These are phyloP conservation scores for Allium sativum DNA, from an alignment of 106 monocot genomes.

Conservation along the genomic window DNA sequence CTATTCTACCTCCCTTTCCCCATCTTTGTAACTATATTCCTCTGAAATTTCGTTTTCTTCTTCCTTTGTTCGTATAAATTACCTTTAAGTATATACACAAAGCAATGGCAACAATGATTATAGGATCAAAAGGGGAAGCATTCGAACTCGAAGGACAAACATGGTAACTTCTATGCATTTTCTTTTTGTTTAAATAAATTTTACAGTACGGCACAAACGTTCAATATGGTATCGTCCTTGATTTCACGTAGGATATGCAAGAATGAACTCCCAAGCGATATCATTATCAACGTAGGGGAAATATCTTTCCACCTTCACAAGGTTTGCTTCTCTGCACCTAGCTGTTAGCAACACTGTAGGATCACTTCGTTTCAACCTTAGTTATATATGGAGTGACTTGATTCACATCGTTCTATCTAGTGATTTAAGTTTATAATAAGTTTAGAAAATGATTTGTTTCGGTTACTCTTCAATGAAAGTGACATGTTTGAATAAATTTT, in stretches of 20 bases:
- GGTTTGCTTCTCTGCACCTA: slow-evolving; percentile 13
- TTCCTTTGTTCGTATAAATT: neutral
- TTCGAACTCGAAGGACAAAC: slow-evolving; percentile 31
- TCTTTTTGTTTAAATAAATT: neutral
- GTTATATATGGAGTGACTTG: too few relatives aligned
- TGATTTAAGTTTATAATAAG: too few relatives aligned
- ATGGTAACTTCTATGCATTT: slow-evolving; percentile 19
- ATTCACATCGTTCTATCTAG: too few relatives aligned
- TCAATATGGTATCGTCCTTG: too few relatives aligned
- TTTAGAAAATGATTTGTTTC: too few relatives aligned
- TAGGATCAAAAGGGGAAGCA: slow-evolving; percentile 41
- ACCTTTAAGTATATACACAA: neutral
- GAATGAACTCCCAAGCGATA: slow-evolving; percentile 49
- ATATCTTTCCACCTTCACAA: slow-evolving; percentile 56
- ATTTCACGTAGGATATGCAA: slow-evolving; percentile 31
- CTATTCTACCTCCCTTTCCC: neutral
- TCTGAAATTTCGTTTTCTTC: neutral
- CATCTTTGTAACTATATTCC: neutral
- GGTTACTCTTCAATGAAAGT: too few relatives aligned
- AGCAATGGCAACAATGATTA: slow-evolving; percentile 41
- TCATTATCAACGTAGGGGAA: slow-evolving; percentile 36
- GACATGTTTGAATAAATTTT: too few relatives aligned
- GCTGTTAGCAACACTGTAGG: too few relatives aligned
- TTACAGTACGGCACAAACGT: too few relatives aligned
- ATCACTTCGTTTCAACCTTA: too few relatives aligned